A percentile compares a stretch with the other conserved stretches of the same genome.
These are phyloP conservation scores for Talaromyces pinophilus DNA, from an alignment of 2,329 filamentous ascomycete species.

Conservation along the genomic window DNA sequence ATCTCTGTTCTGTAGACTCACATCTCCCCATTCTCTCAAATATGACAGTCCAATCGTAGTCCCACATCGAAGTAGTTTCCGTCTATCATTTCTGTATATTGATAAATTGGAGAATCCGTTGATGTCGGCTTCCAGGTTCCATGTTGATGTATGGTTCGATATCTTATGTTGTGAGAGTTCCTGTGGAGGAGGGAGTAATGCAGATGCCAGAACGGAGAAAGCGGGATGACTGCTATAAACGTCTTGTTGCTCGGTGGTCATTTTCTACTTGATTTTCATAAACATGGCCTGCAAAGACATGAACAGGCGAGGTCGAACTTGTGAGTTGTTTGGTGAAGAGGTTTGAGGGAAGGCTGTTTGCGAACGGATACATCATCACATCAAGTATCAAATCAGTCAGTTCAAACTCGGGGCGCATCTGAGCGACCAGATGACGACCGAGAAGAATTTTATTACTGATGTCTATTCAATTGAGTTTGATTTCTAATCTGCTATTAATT, in stretches of 20 bases:
- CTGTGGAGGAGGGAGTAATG: conserved; percentile 27
- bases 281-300: too few species aligned
- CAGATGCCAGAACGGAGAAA: conserved; percentile 35
- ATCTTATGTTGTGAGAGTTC: neutral
- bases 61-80: conserved; percentile 32
- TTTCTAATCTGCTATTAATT: neutral
- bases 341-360: neutral
- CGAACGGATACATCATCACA: neutral
- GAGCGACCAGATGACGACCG: neutral
- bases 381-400: too few species aligned
- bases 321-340: neutral
- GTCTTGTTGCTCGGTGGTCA: conserved; percentile 14
- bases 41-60: conserved; percentile 38
- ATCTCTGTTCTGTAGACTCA: conserved; percentile 27
- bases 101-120: conserved; percentile 26
- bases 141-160: conserved; percentile 23
- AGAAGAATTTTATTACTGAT: neutral
- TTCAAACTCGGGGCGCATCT: too few species aligned
- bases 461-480: neutral
- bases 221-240: conserved; percentile 36
- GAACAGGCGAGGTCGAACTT: neutral
- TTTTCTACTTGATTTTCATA: neutral
- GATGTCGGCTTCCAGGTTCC: conserved; percentile 30
- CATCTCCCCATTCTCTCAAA: conserved; percentile 27
- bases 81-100: conserved; percentile 26